These are phyloP conservation scores for Aurantiochytrium sp. DNA, from an alignment of 108 stramenopile species.

Conservation along the genomic window DNA sequence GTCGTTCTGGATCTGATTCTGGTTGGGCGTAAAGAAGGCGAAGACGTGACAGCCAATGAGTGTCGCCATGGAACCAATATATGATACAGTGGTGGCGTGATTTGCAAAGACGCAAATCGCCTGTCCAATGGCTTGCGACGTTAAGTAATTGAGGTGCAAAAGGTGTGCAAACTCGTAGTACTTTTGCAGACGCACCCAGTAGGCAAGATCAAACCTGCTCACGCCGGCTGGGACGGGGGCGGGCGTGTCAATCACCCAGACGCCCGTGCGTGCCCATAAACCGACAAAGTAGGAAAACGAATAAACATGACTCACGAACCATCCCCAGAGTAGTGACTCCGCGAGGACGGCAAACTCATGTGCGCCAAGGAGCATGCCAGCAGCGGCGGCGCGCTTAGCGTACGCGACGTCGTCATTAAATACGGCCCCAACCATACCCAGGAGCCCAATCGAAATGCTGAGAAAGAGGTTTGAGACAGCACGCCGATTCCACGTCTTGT, in stretches of 20 bases:
- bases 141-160: background rate
- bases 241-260: background rate
- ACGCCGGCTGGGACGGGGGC: background rate
- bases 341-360: slow-evolving; percentile 1
- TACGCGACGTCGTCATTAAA: background rate
- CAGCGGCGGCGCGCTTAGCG: background rate
- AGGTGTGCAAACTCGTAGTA: slow-evolving; percentile 11
- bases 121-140: background rate
- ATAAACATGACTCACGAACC: background rate
- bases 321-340: background rate
- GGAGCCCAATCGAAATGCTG: background rate
- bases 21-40: slow-evolving; percentile 4
- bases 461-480: slow-evolving; percentile 4
- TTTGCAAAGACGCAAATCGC: slow-evolving; percentile 9
- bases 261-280: background rate
- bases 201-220: background rate
- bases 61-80: background rate
- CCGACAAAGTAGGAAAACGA: slow-evolving; percentile 7
- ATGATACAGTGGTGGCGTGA: background rate
- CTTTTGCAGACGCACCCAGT: slow-evolving; percentile 18
- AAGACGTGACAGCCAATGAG: slow-evolving; percentile 1
- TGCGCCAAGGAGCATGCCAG: background rate
- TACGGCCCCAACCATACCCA: background rate
- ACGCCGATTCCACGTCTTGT: background rate
- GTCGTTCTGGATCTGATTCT: background rate